Evolutionary conservation across 805 yeast genomes (phyloP).

Genomic region (Candida verbasci): DNA sequence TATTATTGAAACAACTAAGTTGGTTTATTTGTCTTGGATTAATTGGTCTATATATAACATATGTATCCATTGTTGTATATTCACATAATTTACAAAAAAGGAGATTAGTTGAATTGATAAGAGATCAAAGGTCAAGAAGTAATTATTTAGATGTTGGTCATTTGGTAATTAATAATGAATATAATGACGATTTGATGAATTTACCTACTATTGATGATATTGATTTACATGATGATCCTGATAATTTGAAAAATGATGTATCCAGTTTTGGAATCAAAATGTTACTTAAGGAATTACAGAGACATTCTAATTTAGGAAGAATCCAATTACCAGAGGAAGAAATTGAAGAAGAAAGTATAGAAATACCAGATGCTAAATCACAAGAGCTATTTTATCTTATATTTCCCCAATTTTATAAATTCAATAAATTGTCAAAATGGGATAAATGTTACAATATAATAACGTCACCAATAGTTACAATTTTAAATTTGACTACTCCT

Average conservation of each 20-base stretch:
- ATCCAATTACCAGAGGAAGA: slow-evolving; percentile 12
- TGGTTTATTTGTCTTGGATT: slow-evolving; percentile 54
- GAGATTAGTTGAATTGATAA: slow-evolving; percentile 10
- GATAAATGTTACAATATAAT: slow-evolving; percentile 13
- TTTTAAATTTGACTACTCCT: slow-evolving; percentile 29
- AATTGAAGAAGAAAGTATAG: slow-evolving; percentile 6
- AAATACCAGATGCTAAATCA: background rate
- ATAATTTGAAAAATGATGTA: slow-evolving; percentile 4
- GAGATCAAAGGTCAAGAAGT: slow-evolving; percentile 21
- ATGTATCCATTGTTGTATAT: slow-evolving; percentile 47
- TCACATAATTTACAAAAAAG: slow-evolving; percentile 17
- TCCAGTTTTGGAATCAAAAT: slow-evolving; percentile 26
- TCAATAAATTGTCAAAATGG: slow-evolving; percentile 7
- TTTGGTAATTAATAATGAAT: slow-evolving; percentile 15
- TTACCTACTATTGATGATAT: slow-evolving; percentile 28
- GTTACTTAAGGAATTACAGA: slow-evolving; percentile 28
- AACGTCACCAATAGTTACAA: slow-evolving; percentile 19
- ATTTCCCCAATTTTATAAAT: slow-evolving; percentile 14
- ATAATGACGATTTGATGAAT: slow-evolving; percentile 15
- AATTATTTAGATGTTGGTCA: slow-evolving; percentile 11
- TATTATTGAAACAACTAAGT: slow-evolving; percentile 52
- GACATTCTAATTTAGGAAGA: slow-evolving; percentile 16
- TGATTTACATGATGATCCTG: slow-evolving; percentile 4
- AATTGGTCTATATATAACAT: slow-evolving; percentile 51
- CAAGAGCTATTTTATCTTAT: slow-evolving; percentile 13